Conservation (phyloP, 768 basidiomycete species). For the Podaxis sp. region DNA sequence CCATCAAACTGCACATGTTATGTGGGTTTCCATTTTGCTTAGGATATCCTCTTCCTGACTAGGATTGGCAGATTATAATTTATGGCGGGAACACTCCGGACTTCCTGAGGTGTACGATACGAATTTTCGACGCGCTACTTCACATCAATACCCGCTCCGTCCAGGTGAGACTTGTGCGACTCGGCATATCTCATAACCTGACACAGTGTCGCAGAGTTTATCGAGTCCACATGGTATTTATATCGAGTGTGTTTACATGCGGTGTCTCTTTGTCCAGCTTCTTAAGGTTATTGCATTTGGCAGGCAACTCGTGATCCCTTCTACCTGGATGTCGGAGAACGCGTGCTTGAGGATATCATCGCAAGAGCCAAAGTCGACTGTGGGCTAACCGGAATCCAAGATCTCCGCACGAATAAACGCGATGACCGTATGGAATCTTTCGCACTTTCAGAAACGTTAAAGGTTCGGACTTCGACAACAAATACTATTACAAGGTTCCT, state of each 20-base stretch:
- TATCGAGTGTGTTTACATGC: constrained; percentile 63
- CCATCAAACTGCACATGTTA: constrained; percentile 87
- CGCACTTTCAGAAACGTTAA: constrained; percentile 88
- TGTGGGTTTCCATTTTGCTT: constrained; percentile 47
- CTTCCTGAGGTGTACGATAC: constrained; percentile 93
- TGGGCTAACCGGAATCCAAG: constrained; percentile 79
- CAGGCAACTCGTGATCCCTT: constrained; percentile 91
- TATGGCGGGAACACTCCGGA: constrained; percentile 86
- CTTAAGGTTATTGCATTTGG: neutral
- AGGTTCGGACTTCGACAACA: constrained; percentile 43
- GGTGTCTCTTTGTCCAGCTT: neutral
- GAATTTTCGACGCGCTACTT: constrained; percentile 65
- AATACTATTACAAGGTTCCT: neutral
- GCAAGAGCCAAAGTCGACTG: constrained; percentile 79
- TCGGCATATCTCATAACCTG: neutral
- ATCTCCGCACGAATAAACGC: constrained; percentile 71
- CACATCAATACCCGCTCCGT: constrained; percentile 76
- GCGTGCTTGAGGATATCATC: constrained; percentile 73
- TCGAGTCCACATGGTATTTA: constrained; percentile 96
- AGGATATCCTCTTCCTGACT: neutral
- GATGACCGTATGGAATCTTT: constrained; percentile 99
- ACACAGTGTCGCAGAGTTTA: constrained; percentile 59
- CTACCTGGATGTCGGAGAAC: constrained; percentile 89
- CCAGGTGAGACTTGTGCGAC: constrained; percentile 46
- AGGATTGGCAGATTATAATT: constrained; percentile 70